A percentile compares a stretch with the other conserved stretches of the same genome.
Conservation (phyloP, 169 alveolate genomes). For the Cryptosporidium viatorum region DNA sequence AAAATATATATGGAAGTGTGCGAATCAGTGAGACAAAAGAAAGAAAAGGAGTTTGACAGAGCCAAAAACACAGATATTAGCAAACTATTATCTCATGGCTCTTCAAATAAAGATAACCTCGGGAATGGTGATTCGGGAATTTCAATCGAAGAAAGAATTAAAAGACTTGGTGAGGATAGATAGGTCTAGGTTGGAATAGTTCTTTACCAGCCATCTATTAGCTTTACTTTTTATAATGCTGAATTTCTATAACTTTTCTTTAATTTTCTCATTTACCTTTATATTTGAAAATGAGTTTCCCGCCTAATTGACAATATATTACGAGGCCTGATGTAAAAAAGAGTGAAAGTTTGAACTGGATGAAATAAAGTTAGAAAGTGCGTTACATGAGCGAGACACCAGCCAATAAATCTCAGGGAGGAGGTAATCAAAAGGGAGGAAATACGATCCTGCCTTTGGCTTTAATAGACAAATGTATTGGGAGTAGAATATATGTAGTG, state of each 20-base stretch:
- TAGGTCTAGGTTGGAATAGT: background rate
- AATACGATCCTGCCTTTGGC: slow-evolving; percentile 91
- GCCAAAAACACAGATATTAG: background rate
- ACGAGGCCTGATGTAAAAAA: background rate
- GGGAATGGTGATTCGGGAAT: background rate
- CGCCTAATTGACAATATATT: background rate
- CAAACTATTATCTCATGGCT: background rate
- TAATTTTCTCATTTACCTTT: background rate
- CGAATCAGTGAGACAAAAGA: background rate
- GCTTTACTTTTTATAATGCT: background rate
- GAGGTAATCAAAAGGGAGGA: slow-evolving; percentile 74
- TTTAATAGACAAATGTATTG: slow-evolving; percentile 93
- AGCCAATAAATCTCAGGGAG: slow-evolving; percentile 18
- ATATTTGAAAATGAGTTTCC: background rate
- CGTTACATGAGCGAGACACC: slow-evolving; percentile 28
- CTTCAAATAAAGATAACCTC: background rate
- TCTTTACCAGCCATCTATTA: background rate
- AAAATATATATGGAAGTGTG: slow-evolving; percentile 34
- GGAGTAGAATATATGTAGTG: slow-evolving; percentile 90
- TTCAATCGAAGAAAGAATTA: slow-evolving; percentile 54
- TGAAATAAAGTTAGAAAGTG: background rate
- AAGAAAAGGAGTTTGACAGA: background rate
- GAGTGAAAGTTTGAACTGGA: background rate
- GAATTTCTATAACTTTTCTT: background rate
- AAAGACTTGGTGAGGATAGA: slow-evolving; percentile 24